phyloP scores from a whole-genome alignment of 2,329 filamentous ascomycete species.

The Calonectria fujianensis region DNA sequence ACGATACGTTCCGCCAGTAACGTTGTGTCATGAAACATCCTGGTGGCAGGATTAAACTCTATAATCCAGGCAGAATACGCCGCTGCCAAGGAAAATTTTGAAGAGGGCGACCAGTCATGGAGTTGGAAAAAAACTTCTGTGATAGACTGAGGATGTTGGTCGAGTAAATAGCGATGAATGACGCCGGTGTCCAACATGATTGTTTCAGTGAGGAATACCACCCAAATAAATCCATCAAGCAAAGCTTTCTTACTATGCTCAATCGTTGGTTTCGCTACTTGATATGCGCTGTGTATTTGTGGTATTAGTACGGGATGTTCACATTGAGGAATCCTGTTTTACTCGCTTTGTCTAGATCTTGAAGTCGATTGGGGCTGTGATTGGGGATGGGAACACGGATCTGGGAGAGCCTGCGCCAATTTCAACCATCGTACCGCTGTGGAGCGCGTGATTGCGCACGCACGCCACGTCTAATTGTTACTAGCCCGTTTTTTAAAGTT shows the following conservation, averaged over 20 bases:
- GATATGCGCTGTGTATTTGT: background rate
- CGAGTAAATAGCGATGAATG: background rate
- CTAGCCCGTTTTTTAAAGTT: background rate
- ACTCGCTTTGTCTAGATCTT: background rate
- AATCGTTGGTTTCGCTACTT: background rate
- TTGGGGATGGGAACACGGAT: background rate
- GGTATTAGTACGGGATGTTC: background rate
- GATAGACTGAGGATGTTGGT: background rate
- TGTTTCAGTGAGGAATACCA: background rate
- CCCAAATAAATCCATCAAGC: background rate
- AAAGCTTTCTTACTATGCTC: background rate
- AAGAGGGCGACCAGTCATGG: background rate
- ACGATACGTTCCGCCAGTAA: background rate
- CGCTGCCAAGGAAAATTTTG: background rate
- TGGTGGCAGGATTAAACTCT: background rate
- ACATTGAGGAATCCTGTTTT: background rate
- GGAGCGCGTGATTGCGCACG: background rate
- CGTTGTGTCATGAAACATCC: background rate
- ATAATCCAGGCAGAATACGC: background rate
- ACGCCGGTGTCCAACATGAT: background rate
- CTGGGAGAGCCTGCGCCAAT: background rate
- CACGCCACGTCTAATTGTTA: background rate
- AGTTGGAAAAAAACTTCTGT: background rate
- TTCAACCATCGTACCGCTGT: background rate
- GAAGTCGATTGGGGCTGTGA: background rate